phyloP scores from a whole-genome alignment of 805 yeast species.

The Priceomyces carsonii region DNA sequence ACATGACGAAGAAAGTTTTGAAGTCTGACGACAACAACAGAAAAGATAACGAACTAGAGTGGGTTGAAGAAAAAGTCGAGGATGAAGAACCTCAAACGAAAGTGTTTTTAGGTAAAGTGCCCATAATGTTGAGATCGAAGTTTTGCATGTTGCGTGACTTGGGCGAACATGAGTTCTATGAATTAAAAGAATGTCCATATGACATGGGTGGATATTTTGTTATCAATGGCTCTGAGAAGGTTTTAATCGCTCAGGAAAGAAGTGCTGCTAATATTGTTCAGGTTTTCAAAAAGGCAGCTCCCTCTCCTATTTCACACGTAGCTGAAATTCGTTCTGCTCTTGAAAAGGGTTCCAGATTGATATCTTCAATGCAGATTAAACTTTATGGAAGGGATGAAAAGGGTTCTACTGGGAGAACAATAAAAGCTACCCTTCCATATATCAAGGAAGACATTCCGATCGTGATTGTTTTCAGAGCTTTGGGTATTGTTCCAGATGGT shows the following conservation, averaged over 20 bases:
- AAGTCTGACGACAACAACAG: slow-evolving; percentile 73
- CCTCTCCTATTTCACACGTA: slow-evolving; percentile 92
- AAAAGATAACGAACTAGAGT: slow-evolving; percentile 43
- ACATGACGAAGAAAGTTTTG: slow-evolving; percentile 87
- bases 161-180: slow-evolving; percentile 90
- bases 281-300: slow-evolving; percentile 96
- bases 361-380: slow-evolving; percentile 92
- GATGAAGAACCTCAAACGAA: slow-evolving; percentile 64
- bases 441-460: slow-evolving; percentile 96
- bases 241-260: slow-evolving; percentile 97
- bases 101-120: slow-evolving; percentile 94
- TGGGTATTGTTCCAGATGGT: slow-evolving; percentile 99
- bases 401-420: slow-evolving; percentile 72
- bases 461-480: slow-evolving; percentile 94
- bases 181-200: slow-evolving; percentile 96
- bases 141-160: slow-evolving; percentile 90
- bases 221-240: slow-evolving; percentile 98
- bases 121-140: slow-evolving; percentile 95
- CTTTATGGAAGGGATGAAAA: slow-evolving; percentile 79
- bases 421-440: slow-evolving; percentile 94
- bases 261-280: slow-evolving; percentile 98
- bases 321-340: slow-evolving; percentile 97
- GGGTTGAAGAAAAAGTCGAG: slow-evolving; percentile 51
- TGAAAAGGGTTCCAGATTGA: slow-evolving; percentile 95
- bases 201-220: slow-evolving; percentile 99